phyloP scores from a whole-genome alignment of 768 basidiomycete genomes.

The Polyporus arcularius region DNA sequence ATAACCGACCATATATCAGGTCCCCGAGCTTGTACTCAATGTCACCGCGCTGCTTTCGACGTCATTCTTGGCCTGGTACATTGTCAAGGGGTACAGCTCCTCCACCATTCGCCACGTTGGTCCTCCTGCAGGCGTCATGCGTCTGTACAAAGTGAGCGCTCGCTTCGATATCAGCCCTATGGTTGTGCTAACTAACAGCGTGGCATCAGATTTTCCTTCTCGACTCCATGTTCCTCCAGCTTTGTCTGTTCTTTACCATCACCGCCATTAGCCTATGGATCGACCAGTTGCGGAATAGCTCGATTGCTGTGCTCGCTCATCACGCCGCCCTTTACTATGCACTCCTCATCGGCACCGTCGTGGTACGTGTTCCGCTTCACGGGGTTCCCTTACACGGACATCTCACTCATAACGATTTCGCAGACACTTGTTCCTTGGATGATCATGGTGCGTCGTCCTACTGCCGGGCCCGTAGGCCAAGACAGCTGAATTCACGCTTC shows the following conservation, averaged over 20 bases:
- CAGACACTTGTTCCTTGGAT: slow-evolving; percentile 57
- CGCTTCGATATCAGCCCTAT: no score
- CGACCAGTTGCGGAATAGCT: slow-evolving; percentile 51
- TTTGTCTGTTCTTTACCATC: slow-evolving; percentile 53
- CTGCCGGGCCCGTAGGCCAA: background rate
- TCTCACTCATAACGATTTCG: background rate
- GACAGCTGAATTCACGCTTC: background rate
- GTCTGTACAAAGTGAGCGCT: slow-evolving; percentile 53
- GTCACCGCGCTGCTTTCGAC: slow-evolving; percentile 44
- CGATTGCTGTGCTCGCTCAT: slow-evolving; percentile 42
- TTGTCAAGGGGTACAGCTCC: slow-evolving; percentile 48
- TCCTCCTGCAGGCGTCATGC: slow-evolving; percentile 49
- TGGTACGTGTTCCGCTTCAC: slow-evolving; percentile 37
- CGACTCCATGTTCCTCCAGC: slow-evolving; percentile 52
- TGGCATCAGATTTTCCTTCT: slow-evolving; percentile 52
- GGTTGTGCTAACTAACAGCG: background rate
- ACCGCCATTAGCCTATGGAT: slow-evolving; percentile 57
- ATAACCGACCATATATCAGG: slow-evolving; percentile 32
- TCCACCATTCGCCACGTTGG: slow-evolving; percentile 55
- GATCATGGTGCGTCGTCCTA: slow-evolving; percentile 39
- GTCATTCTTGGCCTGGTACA: slow-evolving; percentile 44
- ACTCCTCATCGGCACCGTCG: slow-evolving; percentile 43
- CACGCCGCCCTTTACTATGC: slow-evolving; percentile 46
- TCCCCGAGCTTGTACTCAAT: slow-evolving; percentile 50
- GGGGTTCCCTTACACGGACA: background rate